Evolutionary conservation across 371 early-diverging fungal genomes (phyloP).

Genomic region (Cokeromyces recurvatus): DNA sequence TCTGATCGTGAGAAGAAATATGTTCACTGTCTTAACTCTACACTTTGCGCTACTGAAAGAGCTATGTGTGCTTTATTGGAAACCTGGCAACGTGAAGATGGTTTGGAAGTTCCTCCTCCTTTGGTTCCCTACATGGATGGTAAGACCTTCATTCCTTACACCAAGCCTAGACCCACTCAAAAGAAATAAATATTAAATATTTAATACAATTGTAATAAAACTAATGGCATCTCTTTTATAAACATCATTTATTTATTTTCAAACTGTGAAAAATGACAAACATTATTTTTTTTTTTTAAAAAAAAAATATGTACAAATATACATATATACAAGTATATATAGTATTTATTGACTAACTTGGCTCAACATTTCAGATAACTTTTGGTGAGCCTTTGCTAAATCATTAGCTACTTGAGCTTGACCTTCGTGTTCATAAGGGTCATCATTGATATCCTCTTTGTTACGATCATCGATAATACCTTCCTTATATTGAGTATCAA

Average conservation of each 20-base stretch:
- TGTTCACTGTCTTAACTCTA: slow-evolving; percentile 99
- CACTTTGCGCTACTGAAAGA: slow-evolving; percentile 97
- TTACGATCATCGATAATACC: slow-evolving; percentile 19
- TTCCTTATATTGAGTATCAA: slow-evolving; percentile 27
- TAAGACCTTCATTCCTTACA: slow-evolving; percentile 86
- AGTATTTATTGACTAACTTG: slow-evolving; percentile 8
- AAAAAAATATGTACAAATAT: too few species aligned
- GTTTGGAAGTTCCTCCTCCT: slow-evolving; percentile 84
- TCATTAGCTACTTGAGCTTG: slow-evolving; percentile 28
- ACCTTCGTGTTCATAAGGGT: slow-evolving; percentile 26
- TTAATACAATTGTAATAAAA: too few species aligned
- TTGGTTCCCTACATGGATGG: slow-evolving; percentile 94
- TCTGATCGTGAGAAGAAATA: slow-evolving; percentile 95
- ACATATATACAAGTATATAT: neutral
- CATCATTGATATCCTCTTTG: slow-evolving; percentile 5
- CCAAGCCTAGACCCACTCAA: slow-evolving; percentile 42
- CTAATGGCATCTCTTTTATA: too few species aligned
- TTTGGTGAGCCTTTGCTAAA: slow-evolving; percentile 20
- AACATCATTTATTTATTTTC: too few species aligned
- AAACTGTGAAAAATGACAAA: too few species aligned
- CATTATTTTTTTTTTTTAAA: slow-evolving; percentile 1
- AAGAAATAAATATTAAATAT: slow-evolving; percentile 19
- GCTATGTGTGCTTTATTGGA: slow-evolving; percentile 98
- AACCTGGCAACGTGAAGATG: slow-evolving; percentile 95
- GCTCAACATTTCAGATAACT: slow-evolving; percentile 18